phyloP scores from a whole-genome alignment of 805 yeast genomes.

The Maudiozyma barnettii region DNA sequence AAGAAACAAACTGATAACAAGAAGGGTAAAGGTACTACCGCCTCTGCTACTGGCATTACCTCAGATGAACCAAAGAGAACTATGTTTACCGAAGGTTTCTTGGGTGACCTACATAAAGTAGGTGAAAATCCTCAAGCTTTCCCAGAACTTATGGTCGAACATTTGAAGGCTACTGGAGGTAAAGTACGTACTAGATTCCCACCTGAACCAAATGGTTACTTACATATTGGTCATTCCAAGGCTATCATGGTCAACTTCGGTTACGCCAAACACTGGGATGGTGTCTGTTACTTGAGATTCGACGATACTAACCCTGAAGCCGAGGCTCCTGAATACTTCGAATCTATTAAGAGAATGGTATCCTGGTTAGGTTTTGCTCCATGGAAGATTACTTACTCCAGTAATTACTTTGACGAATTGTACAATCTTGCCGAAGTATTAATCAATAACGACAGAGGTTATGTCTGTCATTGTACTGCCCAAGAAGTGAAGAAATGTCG shows the following conservation, averaged over 20 bases:
- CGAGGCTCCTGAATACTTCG: slow-evolving; percentile 86
- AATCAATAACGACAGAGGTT: slow-evolving; percentile 63
- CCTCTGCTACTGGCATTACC: slow-evolving; percentile 10
- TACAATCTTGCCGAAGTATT: slow-evolving; percentile 83
- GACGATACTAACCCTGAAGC: slow-evolving; percentile 99
- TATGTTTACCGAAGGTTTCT: slow-evolving; percentile 92
- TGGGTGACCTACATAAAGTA: slow-evolving; percentile 89
- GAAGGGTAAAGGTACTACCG: slow-evolving; percentile 14
- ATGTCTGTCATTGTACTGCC: slow-evolving; percentile 87
- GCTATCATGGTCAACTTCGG: slow-evolving; percentile 98
- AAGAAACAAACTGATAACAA: slow-evolving; percentile 31
- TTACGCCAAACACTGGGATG: slow-evolving; percentile 79
- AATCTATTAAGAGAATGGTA: slow-evolving; percentile 74
- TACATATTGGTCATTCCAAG: slow-evolving; percentile 97
- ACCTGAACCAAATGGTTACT: slow-evolving; percentile 98
- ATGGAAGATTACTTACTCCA: slow-evolving; percentile 89
- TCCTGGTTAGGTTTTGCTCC: slow-evolving; percentile 93
- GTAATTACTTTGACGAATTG: slow-evolving; percentile 86
- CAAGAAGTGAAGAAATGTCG: slow-evolving; percentile 86
- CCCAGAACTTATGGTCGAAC: slow-evolving; percentile 77
- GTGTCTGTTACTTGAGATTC: slow-evolving; percentile 83
- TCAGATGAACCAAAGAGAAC: slow-evolving; percentile 37
- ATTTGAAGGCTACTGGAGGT: slow-evolving; percentile 69
- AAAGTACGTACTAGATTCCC: slow-evolving; percentile 86
- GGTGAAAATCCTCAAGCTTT: slow-evolving; percentile 90